Conservation (phyloP, 108 stramenopile species). For the Chaetoceros tenuissimus region DNA sequence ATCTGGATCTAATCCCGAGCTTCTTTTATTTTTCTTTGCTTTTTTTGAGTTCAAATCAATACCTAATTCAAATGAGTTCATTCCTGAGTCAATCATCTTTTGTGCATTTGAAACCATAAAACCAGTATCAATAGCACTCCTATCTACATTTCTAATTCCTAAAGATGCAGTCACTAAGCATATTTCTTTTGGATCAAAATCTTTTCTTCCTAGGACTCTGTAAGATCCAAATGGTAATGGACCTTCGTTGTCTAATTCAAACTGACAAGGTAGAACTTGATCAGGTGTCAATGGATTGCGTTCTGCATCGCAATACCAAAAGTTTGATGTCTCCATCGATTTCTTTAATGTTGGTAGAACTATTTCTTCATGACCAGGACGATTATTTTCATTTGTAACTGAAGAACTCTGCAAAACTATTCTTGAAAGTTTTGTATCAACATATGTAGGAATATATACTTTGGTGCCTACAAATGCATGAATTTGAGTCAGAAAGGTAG, state of each 20-base stretch:
- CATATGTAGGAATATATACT: too few relatives aligned
- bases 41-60: background rate
- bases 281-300: background rate
- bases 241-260: constrained; percentile 22
- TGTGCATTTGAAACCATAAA: constrained; percentile 12
- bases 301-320: background rate
- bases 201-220: constrained; percentile 5
- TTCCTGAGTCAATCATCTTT: constrained; percentile 55
- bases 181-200: constrained; percentile 7
- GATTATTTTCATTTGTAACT: too few relatives aligned
- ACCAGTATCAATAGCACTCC: constrained; percentile 5
- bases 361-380: too few relatives aligned
- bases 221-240: constrained; percentile 29
- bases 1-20: background rate
- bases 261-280: constrained; percentile 10
- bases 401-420: too few relatives aligned
- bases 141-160: constrained; percentile 3
- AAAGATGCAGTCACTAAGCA: background rate
- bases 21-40: too few relatives aligned
- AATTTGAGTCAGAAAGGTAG: too few relatives aligned
- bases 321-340: background rate
- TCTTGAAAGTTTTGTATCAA: too few relatives aligned
- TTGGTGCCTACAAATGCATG: too few relatives aligned
- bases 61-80: constrained; percentile 39
- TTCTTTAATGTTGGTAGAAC: background rate